Percentiles rank a stretch among this genome's conserved stretches.
phyloP scores from a whole-genome alignment of 1,139 yeast genomes.

The Yamadazyma sp. region DNA sequence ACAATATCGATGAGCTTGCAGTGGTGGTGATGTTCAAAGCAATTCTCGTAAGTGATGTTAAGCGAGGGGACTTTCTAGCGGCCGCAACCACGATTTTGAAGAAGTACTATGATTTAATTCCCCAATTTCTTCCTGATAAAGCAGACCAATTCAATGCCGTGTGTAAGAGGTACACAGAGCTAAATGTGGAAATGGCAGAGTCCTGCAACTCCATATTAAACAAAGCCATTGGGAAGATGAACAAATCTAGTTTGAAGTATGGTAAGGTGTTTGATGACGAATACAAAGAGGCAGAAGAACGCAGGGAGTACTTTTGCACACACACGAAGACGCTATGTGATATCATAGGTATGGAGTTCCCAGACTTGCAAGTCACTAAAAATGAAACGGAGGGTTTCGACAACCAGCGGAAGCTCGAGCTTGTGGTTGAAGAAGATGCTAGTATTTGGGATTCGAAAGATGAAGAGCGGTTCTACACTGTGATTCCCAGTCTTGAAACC shows the following conservation, averaged over 20 bases:
- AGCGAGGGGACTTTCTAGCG: constrained; percentile 46
- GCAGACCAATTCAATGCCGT: constrained; percentile 25
- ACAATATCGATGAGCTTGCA: constrained; percentile 32
- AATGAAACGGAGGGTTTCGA: constrained; percentile 20
- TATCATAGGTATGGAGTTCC: constrained; percentile 31
- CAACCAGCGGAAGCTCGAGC: constrained; percentile 20
- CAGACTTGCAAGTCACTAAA: constrained; percentile 23
- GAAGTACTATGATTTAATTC: constrained; percentile 32
- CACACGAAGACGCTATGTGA: constrained; percentile 50
- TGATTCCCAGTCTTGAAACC: constrained; percentile 27
- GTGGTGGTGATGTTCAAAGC: constrained; percentile 54
- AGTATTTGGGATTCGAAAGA: constrained; percentile 68
- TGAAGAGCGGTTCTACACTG: constrained; percentile 59
- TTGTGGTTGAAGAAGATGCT: constrained; percentile 18
- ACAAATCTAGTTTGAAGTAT: constrained; percentile 60
- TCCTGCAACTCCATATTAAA: constrained; percentile 34
- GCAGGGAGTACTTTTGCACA: constrained; percentile 43
- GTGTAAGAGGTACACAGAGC: constrained; percentile 48
- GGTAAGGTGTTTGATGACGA: constrained; percentile 63
- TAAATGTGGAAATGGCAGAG: constrained; percentile 38
- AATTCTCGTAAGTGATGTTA: constrained; percentile 48
- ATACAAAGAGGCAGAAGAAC: constrained; percentile 40
- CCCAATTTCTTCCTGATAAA: constrained; percentile 14
- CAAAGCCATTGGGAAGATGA: constrained; percentile 40
- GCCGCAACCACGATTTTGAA: constrained; percentile 53